Base-by-base conservation (phyloP, 2,329 filamentous ascomycete genomes). In the Pseudocercospora crystallina region DNA sequence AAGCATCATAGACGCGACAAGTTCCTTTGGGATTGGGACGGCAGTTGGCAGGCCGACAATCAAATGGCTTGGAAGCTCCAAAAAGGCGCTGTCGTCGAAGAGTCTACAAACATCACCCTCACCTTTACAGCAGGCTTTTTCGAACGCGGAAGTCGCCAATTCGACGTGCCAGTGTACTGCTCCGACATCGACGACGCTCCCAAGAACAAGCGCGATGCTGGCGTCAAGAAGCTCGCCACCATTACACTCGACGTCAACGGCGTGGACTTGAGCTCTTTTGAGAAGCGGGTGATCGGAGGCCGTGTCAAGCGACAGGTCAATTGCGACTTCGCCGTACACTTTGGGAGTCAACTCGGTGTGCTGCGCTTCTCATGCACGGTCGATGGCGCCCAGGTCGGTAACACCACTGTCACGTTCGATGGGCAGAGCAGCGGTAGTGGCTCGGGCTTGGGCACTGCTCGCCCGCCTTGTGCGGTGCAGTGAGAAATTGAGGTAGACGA, bases 61-160 rank as follows among this genome's bases (percentile, higher is more conserved):
- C 39, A 53, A 4, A 39, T 57, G 17, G 1, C 3, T 2, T 54
- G 54, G 54, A n/a, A 47, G 15, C 51, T 54, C 5, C 9, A 2
- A 4, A 54, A 54, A 47, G 56, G 56, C n/a, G 49, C 49, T 11
- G 11, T 54, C 9, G 50, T 58, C 15, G 50, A 58, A 20, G 43
- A 53, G 32, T 29, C 12, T 3, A 54, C 54, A 2, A 43, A 47
- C 2, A 37, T 57, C 15, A 29, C 40, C 9, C 43, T 46, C 13
- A 17, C 11, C 5, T n/a, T n/a, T n/a, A n/a, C n/a, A n/a, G n/a
- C n/a, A n/a, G n/a, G n/a, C n/a, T n/a, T n/a, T n/a, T 26, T 53
- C 29, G 8, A 20, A 5, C 13, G 20, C 15, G 17, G 1, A 2
- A 26, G 43, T 8, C 40, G 33, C 38, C 17, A 43, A 3, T 43